These are phyloP conservation scores for Kappamyces sp. DNA, from an alignment of 192 early-diverging fungal species.

Conservation along the genomic window DNA sequence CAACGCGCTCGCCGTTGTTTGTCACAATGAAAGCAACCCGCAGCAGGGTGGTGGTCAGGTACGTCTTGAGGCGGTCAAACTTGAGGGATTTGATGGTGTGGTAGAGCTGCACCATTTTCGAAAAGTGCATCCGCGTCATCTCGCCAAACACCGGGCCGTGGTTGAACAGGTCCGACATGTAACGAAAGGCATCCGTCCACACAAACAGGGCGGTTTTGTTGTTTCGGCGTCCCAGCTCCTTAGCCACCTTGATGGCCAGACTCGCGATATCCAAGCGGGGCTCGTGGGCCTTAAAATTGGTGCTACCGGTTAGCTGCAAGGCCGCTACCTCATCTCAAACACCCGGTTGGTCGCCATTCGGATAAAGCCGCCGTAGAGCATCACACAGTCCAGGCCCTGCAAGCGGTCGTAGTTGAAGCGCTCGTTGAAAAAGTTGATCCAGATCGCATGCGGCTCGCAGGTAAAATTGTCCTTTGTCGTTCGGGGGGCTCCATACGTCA, in stretches of 20 bases:
- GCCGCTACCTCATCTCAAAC: too few species aligned
- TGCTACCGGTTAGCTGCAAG: conserved; percentile 31
- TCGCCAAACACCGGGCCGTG: conserved; percentile 52
- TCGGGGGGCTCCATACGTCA: conserved; percentile 86
- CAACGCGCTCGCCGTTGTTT: conserved; percentile 19
- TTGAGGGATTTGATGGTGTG: conserved; percentile 22
- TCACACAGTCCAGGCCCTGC: conserved; percentile 62
- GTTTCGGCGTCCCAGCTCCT: conserved; percentile 61
- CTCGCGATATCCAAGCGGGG: conserved; percentile 72
- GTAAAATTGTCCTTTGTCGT: conserved; percentile 54
- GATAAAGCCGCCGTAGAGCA: conserved; percentile 72
- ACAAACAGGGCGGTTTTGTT: conserved; percentile 59
- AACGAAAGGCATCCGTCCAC: conserved; percentile 53
- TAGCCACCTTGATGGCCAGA: conserved; percentile 67
- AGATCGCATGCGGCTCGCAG: conserved; percentile 62
- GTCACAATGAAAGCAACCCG: conserved; percentile 11
- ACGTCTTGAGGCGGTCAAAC: conserved; percentile 21
- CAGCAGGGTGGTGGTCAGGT: conserved; percentile 10
- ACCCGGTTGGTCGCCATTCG: conserved; percentile 62
- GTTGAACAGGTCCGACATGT: conserved; percentile 82
- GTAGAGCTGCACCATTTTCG: conserved; percentile 28
- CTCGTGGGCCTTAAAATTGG: conserved; percentile 67
- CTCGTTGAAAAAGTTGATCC: conserved; percentile 81
- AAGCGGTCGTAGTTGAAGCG: conserved; percentile 79
- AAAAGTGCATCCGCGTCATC: conserved; percentile 21